Evolutionary conservation across 352 stramenopile species (phyloP), one percentile per base, ranked within the genome.

Genomic region (Phytophthora foliorum): DNA sequence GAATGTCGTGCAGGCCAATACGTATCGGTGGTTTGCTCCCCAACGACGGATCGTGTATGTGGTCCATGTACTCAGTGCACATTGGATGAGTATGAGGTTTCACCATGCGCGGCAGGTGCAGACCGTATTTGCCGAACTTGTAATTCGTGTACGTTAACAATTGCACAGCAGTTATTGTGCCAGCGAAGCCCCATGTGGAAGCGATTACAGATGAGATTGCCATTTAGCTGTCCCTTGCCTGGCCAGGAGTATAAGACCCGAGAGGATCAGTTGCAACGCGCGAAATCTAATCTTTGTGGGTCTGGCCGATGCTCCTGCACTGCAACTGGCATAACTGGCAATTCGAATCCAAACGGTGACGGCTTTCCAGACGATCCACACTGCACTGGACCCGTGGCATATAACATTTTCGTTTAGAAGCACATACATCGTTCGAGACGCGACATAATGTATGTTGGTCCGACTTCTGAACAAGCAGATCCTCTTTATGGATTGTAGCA

Each of bases 61-160:
- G 51, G 50, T 16, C 44, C 72, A 6, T 94, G 87, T n/a, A 93
- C 85, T 13, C 67, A 68, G 25, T 94, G 87, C 65, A 87, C 85
- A 17, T 52, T 75, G 16, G 85, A 94, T 57, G 83, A 94, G 49
- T 94, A 89, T 67, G 85, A 92, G 56, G 74, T 77, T 0, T 86
- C 77, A 9, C 63, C 82, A 21, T 93, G 87, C 27, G 64, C 60
- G 6, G 80, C 82, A 22, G 83, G 84, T 11, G 58, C 67, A 16
- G 55, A 94, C 31, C 87, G 87, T 16, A 63, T 92, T n/a, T 93
- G 87, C 34, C 84, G 76, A 46, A 84, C 83, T 25, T 95, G 85
- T 56, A 81, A 93, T 67, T 93, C 85, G 50, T 95, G 87, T 41
- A 66, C 76, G 4, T 74, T 95, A 31, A 91, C 82, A 5, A 64